A percentile compares a stretch with the other conserved stretches of the same genome.
Conservation (phyloP, 2,329 filamentous ascomycete genomes). For the Hymenoscyphus scutula region DNA sequence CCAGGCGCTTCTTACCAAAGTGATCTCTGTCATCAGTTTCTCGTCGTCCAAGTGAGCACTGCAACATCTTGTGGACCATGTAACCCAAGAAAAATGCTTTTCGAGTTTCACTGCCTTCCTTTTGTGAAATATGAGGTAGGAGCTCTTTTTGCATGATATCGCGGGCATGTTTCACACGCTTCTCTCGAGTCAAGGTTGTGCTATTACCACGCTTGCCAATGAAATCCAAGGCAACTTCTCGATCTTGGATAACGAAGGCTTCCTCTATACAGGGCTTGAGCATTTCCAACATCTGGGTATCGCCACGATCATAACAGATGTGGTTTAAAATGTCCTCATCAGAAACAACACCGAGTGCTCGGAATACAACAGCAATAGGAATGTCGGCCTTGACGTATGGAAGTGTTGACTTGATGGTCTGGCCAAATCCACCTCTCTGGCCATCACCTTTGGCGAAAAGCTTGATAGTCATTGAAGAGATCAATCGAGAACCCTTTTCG, state of each 20-base stretch:
- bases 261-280: slow-evolving; percentile 96
- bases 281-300: slow-evolving; percentile 97
- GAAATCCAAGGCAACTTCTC: slow-evolving; percentile 89
- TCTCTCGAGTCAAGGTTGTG: slow-evolving; percentile 74
- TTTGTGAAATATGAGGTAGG: slow-evolving; percentile 92
- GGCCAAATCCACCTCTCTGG: slow-evolving; percentile 76
- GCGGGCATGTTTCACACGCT: slow-evolving; percentile 86
- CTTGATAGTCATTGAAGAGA: slow-evolving; percentile 90
- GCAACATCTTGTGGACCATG: slow-evolving; percentile 95
- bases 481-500: slow-evolving; percentile 91
- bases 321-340: slow-evolving; percentile 98
- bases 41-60: slow-evolving; percentile 86
- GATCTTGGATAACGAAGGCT: slow-evolving; percentile 92
- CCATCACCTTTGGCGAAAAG: slow-evolving; percentile 81
- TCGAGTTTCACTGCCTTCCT: slow-evolving; percentile 87
- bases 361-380: slow-evolving; percentile 92
- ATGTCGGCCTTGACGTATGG: slow-evolving; percentile 94
- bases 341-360: slow-evolving; percentile 90
- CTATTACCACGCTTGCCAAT: slow-evolving; percentile 87
- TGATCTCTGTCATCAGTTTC: slow-evolving; percentile 98
- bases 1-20: slow-evolving; percentile 96
- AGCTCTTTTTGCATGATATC: slow-evolving; percentile 98
- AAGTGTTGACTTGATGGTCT: slow-evolving; percentile 84
- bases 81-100: slow-evolving; percentile 99
- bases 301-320: slow-evolving; percentile 92